Evolutionary conservation across 2,329 filamentous ascomycete species (phyloP), one percentile per base, ranked within the genome.

Genomic region (Chaetothyriales sp.): DNA sequence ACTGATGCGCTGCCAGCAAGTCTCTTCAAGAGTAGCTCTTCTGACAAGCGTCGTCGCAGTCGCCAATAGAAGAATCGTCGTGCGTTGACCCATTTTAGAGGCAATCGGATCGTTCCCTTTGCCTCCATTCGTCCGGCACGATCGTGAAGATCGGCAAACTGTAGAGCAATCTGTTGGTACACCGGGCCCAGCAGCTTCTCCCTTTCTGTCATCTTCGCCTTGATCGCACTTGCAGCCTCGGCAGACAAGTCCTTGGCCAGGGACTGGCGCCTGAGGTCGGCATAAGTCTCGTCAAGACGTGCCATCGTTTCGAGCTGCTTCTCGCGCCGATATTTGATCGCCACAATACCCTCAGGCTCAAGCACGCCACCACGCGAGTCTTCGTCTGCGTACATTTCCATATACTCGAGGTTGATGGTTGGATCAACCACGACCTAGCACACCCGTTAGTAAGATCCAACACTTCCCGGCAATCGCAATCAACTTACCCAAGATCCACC

Each of bases 51-150:
- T 66, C 92, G 85, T 69, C 93, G 89, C 56, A 95, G 83, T 70
- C 92, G 90, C 92, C 93, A 98, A 84, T 96, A 98, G 77, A 98
- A 96, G 86, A 92, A 96, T 65, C 90, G 84, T 58, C 92, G 83
- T 8, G 90, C 83, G 61, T 95, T 84, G 66, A 79, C 76, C 92
- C 90, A 96, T 63, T 83, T 78, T 43, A 98, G 77, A 10, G 81
- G 73, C 61, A 85, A 79, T 56, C 92, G 87, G 63, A 98, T 95
- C 51, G 84, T 83, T 55, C 88, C 84, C 81, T 98, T 98, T 69
- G 92, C 92, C 74, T 95, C 80, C 92, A 98, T 98, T 70, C 92
- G 87, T 53, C 89, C 92, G 44, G 92, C 83, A 46, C 92, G 89
- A 69, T 98, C 92, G 73, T 98, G 92, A 47, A 98, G 78, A 68